These are phyloP conservation scores for Parachlorella kessleri DNA, from an alignment of 139 green algal species.

Conservation along the genomic window DNA sequence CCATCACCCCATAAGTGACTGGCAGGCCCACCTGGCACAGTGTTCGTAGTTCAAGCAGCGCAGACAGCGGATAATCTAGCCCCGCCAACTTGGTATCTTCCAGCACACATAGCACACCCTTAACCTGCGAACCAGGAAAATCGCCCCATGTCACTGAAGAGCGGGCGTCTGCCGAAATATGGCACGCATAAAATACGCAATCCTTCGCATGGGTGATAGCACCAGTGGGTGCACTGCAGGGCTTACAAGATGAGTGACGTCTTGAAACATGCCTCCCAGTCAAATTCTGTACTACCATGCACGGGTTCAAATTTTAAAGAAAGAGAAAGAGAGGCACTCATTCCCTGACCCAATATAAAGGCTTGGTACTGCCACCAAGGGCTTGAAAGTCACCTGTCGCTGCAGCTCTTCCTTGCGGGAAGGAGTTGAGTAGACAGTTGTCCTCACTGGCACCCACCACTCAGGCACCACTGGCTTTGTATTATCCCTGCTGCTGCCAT, in stretches of 20 bases:
- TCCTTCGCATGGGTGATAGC: not conserved
- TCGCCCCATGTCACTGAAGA: not conserved
- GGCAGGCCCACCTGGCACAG: conserved; percentile 34
- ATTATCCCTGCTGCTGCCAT: not conserved
- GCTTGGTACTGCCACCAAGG: not conserved
- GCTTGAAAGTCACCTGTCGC: conserved; percentile 8
- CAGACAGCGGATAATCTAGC: conserved; percentile 44
- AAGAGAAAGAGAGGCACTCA: not conserved
- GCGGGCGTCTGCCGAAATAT: not conserved
- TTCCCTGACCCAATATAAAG: not conserved
- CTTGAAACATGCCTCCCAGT: not conserved
- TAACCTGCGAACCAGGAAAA: conserved; percentile 15
- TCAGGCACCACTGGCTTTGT: not conserved
- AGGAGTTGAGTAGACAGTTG: conserved; percentile 3
- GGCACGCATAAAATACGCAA: not conserved
- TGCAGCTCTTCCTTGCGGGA: conserved; percentile 25
- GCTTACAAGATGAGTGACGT: not conserved
- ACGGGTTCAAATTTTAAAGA: not conserved
- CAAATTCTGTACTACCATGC: not conserved
- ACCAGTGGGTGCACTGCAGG: not conserved
- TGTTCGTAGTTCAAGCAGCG: conserved; percentile 36
- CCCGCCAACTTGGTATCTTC: conserved; percentile 49
- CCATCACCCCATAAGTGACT: conserved; percentile 1
- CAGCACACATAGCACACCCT: conserved; percentile 33
- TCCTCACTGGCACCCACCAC: conserved; percentile 37